Base-by-base conservation (phyloP, 805 yeast species). In the Dipodascus albidus region DNA sequence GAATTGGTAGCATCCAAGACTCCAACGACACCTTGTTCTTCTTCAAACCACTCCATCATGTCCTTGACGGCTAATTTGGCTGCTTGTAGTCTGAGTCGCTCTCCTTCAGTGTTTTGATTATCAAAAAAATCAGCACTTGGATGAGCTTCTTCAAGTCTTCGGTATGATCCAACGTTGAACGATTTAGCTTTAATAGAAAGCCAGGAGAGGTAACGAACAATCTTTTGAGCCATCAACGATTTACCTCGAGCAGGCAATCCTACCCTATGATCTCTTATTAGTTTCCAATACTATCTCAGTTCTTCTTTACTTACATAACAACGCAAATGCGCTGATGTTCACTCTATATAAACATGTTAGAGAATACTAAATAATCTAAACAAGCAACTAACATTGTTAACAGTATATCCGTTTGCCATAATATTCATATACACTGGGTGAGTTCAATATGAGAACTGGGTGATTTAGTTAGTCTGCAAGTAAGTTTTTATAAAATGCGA, bases 1-100 rank as follows among this genome's bases (percentile, higher is more conserved):
- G 89, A 83, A 67, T 91, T 90, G 1, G 96, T 88, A 23, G 96
- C 97, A 69, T 93, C 99, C 55, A 91, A 74, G 3, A 93, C 87
- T 0, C 96, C 98, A 48, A 93, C 98, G 23, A 83, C 85, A 15
- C 96, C 96, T 55, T 80, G 75, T 52, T 85, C 87, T 17, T 82
- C 80, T 35, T 76, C 73, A 65, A 87, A 87, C 98, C 98, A 93
- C 49, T 77, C 70, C 77, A 89, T 76, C 84, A 91, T 85, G 62
- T 88, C 96, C 3, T 71, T 62, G 49, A 87, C 75, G 1, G 97
- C 96, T 47, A 70, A 69, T 41, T 78, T 75, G 38, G 87, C 85
- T 0, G 96, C 93, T 56, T 80, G 77, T 47, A 74, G 74, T 53
- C 96, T 74, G 54, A 80, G 74, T 53, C 76, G 71, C 63, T 77